A percentile compares a stretch with the other conserved stretches of the same genome.
These are phyloP conservation scores for Mycena pura DNA, from an alignment of 768 basidiomycete species.

Conservation along the genomic window DNA sequence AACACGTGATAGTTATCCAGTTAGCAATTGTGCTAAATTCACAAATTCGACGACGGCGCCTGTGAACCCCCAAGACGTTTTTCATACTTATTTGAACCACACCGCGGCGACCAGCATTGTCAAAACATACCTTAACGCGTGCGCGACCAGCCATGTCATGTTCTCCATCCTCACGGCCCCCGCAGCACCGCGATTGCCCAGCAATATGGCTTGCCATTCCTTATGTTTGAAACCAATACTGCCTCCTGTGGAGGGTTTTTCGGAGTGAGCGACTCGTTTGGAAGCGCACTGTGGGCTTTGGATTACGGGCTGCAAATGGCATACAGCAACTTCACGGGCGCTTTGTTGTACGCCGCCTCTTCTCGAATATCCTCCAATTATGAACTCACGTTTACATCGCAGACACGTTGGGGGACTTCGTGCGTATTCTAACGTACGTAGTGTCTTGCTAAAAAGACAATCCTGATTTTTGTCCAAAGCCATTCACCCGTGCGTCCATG, in stretches of 20 bases:
- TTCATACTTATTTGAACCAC: slow-evolving; percentile 70
- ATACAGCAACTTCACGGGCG: slow-evolving; percentile 35
- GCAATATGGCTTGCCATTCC: slow-evolving; percentile 49
- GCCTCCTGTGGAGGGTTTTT: slow-evolving; percentile 74
- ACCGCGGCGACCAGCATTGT: slow-evolving; percentile 56
- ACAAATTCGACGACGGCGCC: slow-evolving; percentile 31
- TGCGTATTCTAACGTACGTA: slow-evolving; percentile 31
- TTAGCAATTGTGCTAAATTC: slow-evolving; percentile 67
- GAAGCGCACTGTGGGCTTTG: slow-evolving; percentile 67
- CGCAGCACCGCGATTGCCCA: slow-evolving; percentile 53
- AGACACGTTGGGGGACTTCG: slow-evolving; percentile 30
- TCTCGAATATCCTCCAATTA: not conserved
- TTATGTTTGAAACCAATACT: slow-evolving; percentile 65
- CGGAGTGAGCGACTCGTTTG: slow-evolving; percentile 68
- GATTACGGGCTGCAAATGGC: slow-evolving; percentile 58
- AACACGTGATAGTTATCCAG: slow-evolving; percentile 52
- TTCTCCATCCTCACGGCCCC: not conserved
- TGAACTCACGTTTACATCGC: not conserved
- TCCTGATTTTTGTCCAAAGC: slow-evolving; percentile 27
- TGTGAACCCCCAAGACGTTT: slow-evolving; percentile 52
- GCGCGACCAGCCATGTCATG: not conserved
- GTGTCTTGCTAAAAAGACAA: slow-evolving; percentile 29
- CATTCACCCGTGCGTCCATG: slow-evolving; percentile 42
- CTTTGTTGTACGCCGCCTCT: slow-evolving; percentile 14
- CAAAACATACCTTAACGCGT: slow-evolving; percentile 49